A percentile compares a stretch with the other conserved stretches of the same genome.
These are phyloP conservation scores for Tricholoma matsutake DNA, from an alignment of 768 basidiomycete species.

Conservation along the genomic window DNA sequence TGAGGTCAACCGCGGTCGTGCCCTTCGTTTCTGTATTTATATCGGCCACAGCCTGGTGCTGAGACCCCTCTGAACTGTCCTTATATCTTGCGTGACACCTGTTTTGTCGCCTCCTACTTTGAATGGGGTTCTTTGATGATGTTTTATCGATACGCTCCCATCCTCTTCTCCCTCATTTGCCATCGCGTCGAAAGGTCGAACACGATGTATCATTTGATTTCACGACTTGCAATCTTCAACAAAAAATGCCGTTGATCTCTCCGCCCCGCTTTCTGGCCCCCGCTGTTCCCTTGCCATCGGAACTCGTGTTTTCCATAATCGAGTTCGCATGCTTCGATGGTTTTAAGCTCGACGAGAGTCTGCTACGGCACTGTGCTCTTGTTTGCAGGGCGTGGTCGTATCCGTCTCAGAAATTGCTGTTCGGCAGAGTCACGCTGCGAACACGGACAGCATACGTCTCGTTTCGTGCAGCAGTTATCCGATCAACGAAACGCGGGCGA, in stretches of 20 bases:
- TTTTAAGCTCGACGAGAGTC: slow-evolving; percentile 29
- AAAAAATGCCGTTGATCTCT: slow-evolving; percentile 17
- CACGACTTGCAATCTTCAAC: slow-evolving; percentile 23
- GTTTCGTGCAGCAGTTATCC: slow-evolving; percentile 51
- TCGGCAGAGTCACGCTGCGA: slow-evolving; percentile 51
- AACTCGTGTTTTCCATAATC: slow-evolving; percentile 61
- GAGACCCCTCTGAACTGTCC: background rate
- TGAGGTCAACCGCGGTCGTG: slow-evolving; percentile 5
- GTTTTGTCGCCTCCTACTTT: slow-evolving; percentile 12
- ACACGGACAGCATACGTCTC: slow-evolving; percentile 51
- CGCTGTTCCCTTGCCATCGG: slow-evolving; percentile 48
- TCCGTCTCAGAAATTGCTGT: slow-evolving; percentile 64
- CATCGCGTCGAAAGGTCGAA: slow-evolving; percentile 28
- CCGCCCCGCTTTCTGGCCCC: slow-evolving; percentile 16
- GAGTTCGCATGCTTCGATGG: slow-evolving; percentile 49
- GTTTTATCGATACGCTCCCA: slow-evolving; percentile 22
- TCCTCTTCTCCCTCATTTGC: slow-evolving; percentile 16
- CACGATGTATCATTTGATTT: slow-evolving; percentile 41
- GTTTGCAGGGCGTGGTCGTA: slow-evolving; percentile 67
- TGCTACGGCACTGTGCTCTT: slow-evolving; percentile 55
- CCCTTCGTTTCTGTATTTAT: slow-evolving; percentile 17
- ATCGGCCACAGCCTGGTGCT: slow-evolving; percentile 21
- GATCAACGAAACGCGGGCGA: slow-evolving; percentile 43
- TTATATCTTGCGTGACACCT: slow-evolving; percentile 7
- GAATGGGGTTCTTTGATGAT: slow-evolving; percentile 29